A percentile compares a stretch with the other conserved stretches of the same genome.
phyloP scores from a whole-genome alignment of 768 basidiomycete genomes.

The Russula dissimulans region DNA sequence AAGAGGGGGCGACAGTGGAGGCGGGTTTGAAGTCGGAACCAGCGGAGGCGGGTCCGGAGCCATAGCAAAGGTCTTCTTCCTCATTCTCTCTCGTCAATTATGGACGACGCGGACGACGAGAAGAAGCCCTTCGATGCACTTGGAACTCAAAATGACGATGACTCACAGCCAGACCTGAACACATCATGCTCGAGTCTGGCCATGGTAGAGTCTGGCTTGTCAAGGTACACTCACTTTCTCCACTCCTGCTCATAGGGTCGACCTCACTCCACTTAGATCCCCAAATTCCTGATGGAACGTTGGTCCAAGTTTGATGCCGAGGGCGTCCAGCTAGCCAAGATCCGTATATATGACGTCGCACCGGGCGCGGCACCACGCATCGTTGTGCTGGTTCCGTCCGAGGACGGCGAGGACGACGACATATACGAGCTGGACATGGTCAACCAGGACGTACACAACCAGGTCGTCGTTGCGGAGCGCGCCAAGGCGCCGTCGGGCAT shows the following conservation, averaged over 20 bases:
- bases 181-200: constrained; percentile 68
- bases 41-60: too few species aligned
- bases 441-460: constrained; percentile 75
- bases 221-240: constrained; percentile 46
- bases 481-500: constrained; percentile 51
- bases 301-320: constrained; percentile 73
- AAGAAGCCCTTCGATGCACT: constrained; percentile 66
- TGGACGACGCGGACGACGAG: constrained; percentile 44
- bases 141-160: constrained; percentile 41
- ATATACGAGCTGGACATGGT: constrained; percentile 87
- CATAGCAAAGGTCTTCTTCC: not conserved
- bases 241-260: not conserved
- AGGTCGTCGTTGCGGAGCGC: constrained; percentile 76
- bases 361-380: constrained; percentile 45
- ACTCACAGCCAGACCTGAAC: constrained; percentile 64
- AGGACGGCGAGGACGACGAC: constrained; percentile 41
- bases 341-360: constrained; percentile 59
- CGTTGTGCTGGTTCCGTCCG: constrained; percentile 56
- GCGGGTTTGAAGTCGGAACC: too few species aligned
- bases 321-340: constrained; percentile 72
- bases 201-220: constrained; percentile 77
- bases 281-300: constrained; percentile 75
- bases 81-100: constrained; percentile 1
- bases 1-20: too few species aligned
- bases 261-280: constrained; percentile 44